These are phyloP conservation scores for Rhizophora mangle DNA, from an alignment of 345 rosid genomes.

Conservation along the genomic window DNA sequence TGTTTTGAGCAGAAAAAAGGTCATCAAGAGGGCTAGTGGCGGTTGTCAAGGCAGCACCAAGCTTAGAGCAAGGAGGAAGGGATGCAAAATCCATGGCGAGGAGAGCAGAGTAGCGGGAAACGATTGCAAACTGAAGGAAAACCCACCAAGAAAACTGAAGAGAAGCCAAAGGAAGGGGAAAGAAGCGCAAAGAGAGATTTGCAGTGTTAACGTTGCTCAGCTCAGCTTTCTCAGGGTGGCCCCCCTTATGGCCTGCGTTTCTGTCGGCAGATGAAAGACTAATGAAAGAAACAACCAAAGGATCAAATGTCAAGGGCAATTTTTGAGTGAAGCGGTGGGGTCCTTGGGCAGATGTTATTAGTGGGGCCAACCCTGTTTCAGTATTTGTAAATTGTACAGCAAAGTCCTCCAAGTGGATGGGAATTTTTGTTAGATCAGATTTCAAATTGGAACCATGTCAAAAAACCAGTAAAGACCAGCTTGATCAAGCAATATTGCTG, in stretches of 20 bases:
- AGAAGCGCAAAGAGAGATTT: not conserved
- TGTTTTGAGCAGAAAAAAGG: conserved; percentile 41
- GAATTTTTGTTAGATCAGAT: not conserved
- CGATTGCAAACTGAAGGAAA: not conserved
- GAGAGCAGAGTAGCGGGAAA: not conserved
- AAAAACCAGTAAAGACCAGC: conserved; percentile 4
- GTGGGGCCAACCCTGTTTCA: conserved; percentile 16
- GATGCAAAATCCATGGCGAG: conserved; percentile 37
- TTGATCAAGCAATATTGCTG: conserved; percentile 6
- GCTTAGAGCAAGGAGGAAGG: conserved; percentile 29
- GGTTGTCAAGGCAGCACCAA: conserved; percentile 14
- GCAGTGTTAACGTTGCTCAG: not conserved
- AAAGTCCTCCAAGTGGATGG: not conserved
- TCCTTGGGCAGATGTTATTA: not conserved
- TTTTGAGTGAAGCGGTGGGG: conserved; percentile 12
- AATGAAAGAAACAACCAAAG: conserved; percentile 10
- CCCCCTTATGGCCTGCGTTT: conserved; percentile 26
- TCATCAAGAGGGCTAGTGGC: conserved; percentile 29
- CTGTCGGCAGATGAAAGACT: conserved; percentile 54
- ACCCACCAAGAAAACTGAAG: not conserved
- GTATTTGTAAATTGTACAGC: not conserved
- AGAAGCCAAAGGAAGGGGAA: not conserved
- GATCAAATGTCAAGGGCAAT: conserved; percentile 5
- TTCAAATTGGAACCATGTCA: not conserved
- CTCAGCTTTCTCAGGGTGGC: not conserved